Base-by-base conservation (phyloP, 2,329 filamentous ascomycete genomes). In the Cladophialophora immunda region DNA sequence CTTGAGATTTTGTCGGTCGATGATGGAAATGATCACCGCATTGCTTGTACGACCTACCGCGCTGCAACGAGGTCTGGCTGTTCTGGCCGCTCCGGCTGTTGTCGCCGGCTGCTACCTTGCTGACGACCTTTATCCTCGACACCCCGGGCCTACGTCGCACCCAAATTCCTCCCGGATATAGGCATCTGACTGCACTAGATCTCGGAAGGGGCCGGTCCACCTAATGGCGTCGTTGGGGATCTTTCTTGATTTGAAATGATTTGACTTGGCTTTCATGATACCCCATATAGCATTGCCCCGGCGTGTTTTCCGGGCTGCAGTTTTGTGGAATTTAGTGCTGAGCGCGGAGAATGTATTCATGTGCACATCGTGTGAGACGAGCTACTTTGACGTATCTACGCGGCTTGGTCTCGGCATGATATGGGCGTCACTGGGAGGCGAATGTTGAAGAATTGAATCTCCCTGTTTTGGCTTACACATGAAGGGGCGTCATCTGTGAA, bases 241-340 rank as follows among this genome's bases (percentile, higher is more conserved):
- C 15, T n/a, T 25, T 29, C 19, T 45, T 56, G 36, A 47, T n/a
- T 45, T 29, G 47, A 53, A 13, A 11, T 50, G 38, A 41, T 50
- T 50, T 50, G 8, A 25, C 22, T 50, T 27, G 19, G 19, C 22
- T 34, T 50, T 62, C 19, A 47, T n/a, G 45, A 60, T 60, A 47
- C 45, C 57, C 45, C 36, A 47, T 52, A 47, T 52, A 60, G 57
- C 36, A 22, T 41, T 41, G n/a, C 38, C 22, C 4, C 19, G 19
- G 32, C 27, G 34, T 41, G 19, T 27, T 50, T 50, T 4, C 22
- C 22, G 2, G 45, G 11, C 9, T 25, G 9, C 11, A 50, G 45
- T 4, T 9, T 55, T 19, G 17, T 50, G 45, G 19, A 11, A 25
- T 50, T 50, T 41, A 5, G 45, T 50, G 45, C 45, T 25, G 8